Conservation (phyloP, 345 rosid genomes). For the Passiflora organensis region DNA sequence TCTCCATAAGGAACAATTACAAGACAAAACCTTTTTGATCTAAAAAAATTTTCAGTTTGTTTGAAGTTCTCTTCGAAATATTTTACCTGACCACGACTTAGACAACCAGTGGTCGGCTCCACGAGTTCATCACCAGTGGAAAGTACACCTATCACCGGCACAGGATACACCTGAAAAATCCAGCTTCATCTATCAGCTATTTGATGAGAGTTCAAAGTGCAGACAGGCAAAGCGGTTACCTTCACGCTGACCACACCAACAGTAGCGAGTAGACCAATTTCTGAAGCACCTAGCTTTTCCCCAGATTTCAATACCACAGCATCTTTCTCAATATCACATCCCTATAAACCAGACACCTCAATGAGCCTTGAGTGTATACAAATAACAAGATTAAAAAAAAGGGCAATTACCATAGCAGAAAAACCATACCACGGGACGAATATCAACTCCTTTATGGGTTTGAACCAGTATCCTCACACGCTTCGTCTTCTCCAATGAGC, state of each 20-base stretch:
- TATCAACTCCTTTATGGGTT: slow-evolving; percentile 61
- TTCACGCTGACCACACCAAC: slow-evolving; percentile 73
- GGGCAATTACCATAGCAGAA: not conserved
- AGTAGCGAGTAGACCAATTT: slow-evolving; percentile 86
- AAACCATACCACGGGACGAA: slow-evolving; percentile 88
- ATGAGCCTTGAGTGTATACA: not conserved
- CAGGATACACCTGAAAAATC: slow-evolving; percentile 59
- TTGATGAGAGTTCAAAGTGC: slow-evolving; percentile 8
- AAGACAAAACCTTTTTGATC: no score
- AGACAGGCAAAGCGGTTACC: slow-evolving; percentile 39
- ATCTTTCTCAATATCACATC: slow-evolving; percentile 77
- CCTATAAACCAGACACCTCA: slow-evolving; percentile 39
- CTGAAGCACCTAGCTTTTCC: slow-evolving; percentile 79
- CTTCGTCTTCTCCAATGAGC: slow-evolving; percentile 23
- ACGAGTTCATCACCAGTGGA: slow-evolving; percentile 97
- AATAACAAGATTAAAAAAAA: not conserved
- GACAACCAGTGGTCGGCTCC: slow-evolving; percentile 49
- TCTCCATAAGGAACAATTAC: no score
- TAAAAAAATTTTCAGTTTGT: no score
- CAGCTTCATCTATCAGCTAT: slow-evolving; percentile 10
- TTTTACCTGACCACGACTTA: slow-evolving; percentile 93
- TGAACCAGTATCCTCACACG: slow-evolving; percentile 62
- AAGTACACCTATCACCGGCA: slow-evolving; percentile 79
- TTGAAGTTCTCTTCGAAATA: no score
- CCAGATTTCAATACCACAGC: slow-evolving; percentile 61